These are phyloP conservation scores for Penicillium corylophilum DNA, from an alignment of 2,329 filamentous ascomycete genomes.

Conservation along the genomic window DNA sequence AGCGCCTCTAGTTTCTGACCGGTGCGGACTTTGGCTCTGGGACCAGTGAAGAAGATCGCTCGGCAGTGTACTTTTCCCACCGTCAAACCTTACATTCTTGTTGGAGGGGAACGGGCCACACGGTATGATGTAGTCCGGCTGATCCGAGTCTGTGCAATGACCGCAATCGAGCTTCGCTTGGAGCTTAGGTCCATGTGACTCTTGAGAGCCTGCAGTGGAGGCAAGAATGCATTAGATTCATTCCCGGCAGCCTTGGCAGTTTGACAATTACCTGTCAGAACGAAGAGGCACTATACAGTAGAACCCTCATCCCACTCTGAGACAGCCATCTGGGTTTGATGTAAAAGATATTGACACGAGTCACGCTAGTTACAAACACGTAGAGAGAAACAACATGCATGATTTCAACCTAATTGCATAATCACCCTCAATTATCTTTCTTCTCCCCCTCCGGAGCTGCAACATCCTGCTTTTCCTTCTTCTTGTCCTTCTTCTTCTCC, in stretches of 20 bases:
- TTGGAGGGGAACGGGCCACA: conserved; percentile 14
- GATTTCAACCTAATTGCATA: neutral
- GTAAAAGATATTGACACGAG: neutral
- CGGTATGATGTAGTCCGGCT: conserved; percentile 44
- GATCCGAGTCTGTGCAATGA: conserved; percentile 40
- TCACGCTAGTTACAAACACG: neutral
- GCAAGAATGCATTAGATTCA: neutral
- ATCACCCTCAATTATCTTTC: conserved; percentile 5
- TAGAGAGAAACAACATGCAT: neutral
- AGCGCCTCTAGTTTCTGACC: neutral
- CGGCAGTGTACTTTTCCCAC: conserved; percentile 3
- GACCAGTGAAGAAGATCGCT: conserved; percentile 12
- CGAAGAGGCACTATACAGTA: neutral
- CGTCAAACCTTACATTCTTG: conserved; percentile 16
- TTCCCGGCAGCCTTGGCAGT: neutral
- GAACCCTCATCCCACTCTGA: neutral
- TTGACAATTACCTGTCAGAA: neutral
- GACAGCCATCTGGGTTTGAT: neutral
- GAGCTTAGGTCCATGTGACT: neutral
- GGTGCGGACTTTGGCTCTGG: neutral
- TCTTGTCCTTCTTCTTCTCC: neutral
- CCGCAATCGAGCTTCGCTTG: conserved; percentile 19
- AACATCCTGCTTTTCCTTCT: neutral
- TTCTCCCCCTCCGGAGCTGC: conserved; percentile 1
- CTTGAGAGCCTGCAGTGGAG: neutral